Conservation (phyloP, 176 grass and related monocot genomes). For the Alopecurus myosuroides region DNA sequence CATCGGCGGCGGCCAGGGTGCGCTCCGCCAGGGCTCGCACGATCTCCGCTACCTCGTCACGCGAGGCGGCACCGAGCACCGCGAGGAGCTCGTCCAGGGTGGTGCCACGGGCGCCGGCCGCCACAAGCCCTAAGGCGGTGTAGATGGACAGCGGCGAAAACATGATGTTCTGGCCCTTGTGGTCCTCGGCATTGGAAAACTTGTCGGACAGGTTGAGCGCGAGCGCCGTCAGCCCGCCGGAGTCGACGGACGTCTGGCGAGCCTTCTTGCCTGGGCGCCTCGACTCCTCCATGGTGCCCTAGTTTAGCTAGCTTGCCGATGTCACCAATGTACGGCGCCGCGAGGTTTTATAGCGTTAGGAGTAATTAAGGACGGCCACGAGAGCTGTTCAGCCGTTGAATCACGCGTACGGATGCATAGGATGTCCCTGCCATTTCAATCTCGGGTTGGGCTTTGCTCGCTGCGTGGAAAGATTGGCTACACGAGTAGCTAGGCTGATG, state of each 20-base stretch:
- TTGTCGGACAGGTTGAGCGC: background rate
- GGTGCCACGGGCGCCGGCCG: background rate
- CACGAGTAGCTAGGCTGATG: too few species aligned
- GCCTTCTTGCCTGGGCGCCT: background rate
- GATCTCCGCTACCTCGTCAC: background rate
- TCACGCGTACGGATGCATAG: too few species aligned
- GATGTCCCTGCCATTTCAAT: too few species aligned
- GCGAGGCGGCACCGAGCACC: background rate
- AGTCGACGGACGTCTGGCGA: background rate
- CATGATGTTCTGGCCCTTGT: background rate
- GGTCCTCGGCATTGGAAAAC: background rate
- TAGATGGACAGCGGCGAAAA: constrained; percentile 29
- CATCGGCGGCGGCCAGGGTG: background rate
- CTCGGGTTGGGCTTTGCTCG: too few species aligned
- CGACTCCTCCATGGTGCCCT: background rate
- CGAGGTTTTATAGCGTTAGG: too few species aligned
- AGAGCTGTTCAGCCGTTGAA: too few species aligned
- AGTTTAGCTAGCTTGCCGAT: background rate
- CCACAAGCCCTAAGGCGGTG: background rate
- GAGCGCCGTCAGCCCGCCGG: background rate
- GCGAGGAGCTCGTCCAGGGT: constrained; percentile 2
- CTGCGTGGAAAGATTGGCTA: too few species aligned
- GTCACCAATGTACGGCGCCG: too few species aligned
- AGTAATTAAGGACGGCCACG: too few species aligned
- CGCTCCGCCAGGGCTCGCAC: background rate